phyloP scores from a whole-genome alignment of 176 grass and related monocot genomes.

The Musa beccarii region DNA sequence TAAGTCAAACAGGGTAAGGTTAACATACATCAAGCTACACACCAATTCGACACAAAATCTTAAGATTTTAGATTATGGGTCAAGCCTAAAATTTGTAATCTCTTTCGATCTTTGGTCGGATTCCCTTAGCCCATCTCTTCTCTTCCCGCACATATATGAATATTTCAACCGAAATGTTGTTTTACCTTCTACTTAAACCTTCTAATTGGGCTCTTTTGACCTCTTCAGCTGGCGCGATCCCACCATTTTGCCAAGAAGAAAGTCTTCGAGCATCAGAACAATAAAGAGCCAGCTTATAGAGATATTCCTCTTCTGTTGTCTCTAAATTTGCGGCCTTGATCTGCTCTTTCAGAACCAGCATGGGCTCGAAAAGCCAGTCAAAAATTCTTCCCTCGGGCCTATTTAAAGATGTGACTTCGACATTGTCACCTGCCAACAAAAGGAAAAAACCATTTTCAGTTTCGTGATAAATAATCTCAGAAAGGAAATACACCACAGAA shows the following conservation, averaged over 20 bases:
- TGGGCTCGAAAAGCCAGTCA: constrained; percentile 28
- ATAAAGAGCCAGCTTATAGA: constrained; percentile 17
- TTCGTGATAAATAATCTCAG: not conserved
- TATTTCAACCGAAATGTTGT: too few relatives aligned
- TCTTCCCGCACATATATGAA: too few relatives aligned
- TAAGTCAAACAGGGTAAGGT: too few relatives aligned
- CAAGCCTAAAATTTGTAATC: too few relatives aligned
- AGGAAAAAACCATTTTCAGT: not conserved
- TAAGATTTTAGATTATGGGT: too few relatives aligned
- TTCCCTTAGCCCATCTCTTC: too few relatives aligned
- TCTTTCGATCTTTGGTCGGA: too few relatives aligned
- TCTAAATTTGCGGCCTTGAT: constrained; percentile 5
- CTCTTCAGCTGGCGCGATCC: constrained; percentile 7
- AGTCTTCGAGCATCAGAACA: constrained; percentile 12
- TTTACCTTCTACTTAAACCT: constrained; percentile 22
- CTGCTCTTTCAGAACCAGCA: constrained; percentile 22
- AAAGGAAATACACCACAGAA: not conserved
- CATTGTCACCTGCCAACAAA: constrained; percentile 14
- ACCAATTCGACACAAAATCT: too few relatives aligned
- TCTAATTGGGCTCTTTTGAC: constrained; percentile 25
- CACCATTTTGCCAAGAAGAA: constrained; percentile 16
- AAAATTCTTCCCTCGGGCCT: constrained; percentile 26
- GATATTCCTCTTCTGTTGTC: constrained; percentile 12
- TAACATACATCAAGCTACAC: too few relatives aligned
- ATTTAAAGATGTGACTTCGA: constrained; percentile 19